These are phyloP conservation scores for Eustoma russellianum DNA, from an alignment of 257 asterid species.

Conservation along the genomic window DNA sequence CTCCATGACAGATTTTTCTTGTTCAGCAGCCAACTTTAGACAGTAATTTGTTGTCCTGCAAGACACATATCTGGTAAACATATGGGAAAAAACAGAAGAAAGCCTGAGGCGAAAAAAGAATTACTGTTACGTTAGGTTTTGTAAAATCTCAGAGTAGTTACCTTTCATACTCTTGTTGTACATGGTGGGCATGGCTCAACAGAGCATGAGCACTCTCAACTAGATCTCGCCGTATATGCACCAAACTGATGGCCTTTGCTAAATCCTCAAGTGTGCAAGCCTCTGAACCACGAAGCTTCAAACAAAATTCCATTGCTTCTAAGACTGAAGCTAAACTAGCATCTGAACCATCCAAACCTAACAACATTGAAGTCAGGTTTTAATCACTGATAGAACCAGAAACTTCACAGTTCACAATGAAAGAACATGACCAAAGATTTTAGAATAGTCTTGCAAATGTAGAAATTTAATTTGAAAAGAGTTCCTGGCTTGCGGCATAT, in stretches of 20 bases:
- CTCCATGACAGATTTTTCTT: constrained; percentile 71
- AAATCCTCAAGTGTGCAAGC: constrained; percentile 88
- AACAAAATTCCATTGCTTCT: constrained; percentile 91
- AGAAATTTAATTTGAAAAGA: no score
- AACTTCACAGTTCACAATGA: not conserved
- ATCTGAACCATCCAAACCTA: constrained; percentile 82
- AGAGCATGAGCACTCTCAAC: constrained; percentile 91
- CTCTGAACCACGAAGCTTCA: constrained; percentile 95
- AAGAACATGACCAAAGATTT: not conserved
- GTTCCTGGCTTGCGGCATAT: no score
- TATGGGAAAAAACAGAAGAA: not conserved
- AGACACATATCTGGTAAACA: constrained; percentile 11
- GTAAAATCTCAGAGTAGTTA: constrained; percentile 17
- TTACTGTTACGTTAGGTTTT: constrained; percentile 1
- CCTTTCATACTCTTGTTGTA: constrained; percentile 91
- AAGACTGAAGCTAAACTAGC: constrained; percentile 85
- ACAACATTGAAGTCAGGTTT: constrained; percentile 3
- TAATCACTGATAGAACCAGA: constrained; percentile 2
- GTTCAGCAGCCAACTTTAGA: constrained; percentile 79
- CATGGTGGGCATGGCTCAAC: constrained; percentile 87
- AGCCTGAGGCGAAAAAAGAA: constrained; percentile 3
- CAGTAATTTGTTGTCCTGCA: constrained; percentile 90
- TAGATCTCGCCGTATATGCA: constrained; percentile 80
- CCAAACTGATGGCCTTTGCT: constrained; percentile 82
- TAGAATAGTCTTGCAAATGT: no score